A percentile compares a stretch with the other conserved stretches of the same genome.
Conservation (phyloP, 2,329 filamentous ascomycete species). For the Hysterium pulicare region DNA sequence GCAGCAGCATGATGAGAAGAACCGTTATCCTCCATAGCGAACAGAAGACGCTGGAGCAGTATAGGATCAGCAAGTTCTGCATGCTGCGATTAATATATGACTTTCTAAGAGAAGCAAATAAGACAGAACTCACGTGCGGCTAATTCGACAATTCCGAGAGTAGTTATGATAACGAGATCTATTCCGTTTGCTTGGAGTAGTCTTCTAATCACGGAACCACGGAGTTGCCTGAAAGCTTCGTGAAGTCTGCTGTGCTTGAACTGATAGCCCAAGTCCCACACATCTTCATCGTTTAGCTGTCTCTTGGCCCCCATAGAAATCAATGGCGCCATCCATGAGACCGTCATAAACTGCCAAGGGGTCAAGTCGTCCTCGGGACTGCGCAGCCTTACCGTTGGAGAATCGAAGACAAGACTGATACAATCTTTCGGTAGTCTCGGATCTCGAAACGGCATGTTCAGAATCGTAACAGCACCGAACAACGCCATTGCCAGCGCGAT, state of each 20-base stretch:
- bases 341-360: conserved; percentile 79
- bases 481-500: conserved; percentile 42
- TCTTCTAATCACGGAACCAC: conserved; percentile 67
- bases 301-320: conserved; percentile 62
- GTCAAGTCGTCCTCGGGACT: conserved; percentile 76
- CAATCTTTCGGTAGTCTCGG: conserved; percentile 51
- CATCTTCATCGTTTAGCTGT: conserved; percentile 72
- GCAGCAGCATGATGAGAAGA: conserved; percentile 56
- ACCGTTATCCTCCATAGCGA: conserved; percentile 58
- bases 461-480: conserved; percentile 50
- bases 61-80: conserved; percentile 55
- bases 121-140: conserved; percentile 43
- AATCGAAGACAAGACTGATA: conserved; percentile 58
- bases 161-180: conserved; percentile 67
- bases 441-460: conserved; percentile 69
- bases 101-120: background rate
- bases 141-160: conserved; percentile 63
- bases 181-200: conserved; percentile 73
- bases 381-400: conserved; percentile 59
- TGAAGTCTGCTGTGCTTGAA: conserved; percentile 79
- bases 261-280: conserved; percentile 76
- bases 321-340: conserved; percentile 77
- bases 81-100: conserved; percentile 1
- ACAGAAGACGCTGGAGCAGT: conserved; percentile 68
- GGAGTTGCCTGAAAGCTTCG: conserved; percentile 67